Percentiles rank a stretch among this genome's conserved stretches.
phyloP scores from a whole-genome alignment of 2,329 filamentous ascomycete genomes.

The Fusarium sp. region DNA sequence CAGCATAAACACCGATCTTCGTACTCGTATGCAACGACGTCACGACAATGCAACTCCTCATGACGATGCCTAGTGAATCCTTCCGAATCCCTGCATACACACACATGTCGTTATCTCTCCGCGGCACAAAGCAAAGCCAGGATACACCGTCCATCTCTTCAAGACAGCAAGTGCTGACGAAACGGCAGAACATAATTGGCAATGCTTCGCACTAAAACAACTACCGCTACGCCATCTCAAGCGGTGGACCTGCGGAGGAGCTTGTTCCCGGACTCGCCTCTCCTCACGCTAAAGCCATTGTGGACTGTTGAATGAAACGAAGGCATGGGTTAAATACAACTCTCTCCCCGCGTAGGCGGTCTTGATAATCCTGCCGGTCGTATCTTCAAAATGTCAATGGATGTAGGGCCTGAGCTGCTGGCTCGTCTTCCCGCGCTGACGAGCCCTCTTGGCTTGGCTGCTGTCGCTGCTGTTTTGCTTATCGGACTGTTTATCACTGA shows the following conservation, averaged over 20 bases:
- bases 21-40: not conserved
- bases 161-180: not conserved
- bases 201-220: not conserved
- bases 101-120: not conserved
- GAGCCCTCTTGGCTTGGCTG: slow-evolving; percentile 25
- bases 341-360: not conserved
- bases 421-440: slow-evolving; percentile 16
- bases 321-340: slow-evolving; percentile 10
- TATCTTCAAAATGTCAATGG: slow-evolving; percentile 1
- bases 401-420: slow-evolving; percentile 14
- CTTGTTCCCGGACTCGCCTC: not conserved
- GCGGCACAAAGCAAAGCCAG: not conserved
- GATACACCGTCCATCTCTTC: not conserved
- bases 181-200: not conserved
- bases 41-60: not conserved
- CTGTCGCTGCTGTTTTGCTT: not conserved
- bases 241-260: not conserved
- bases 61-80: not conserved
- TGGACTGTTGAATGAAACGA: not conserved
- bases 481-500: slow-evolving; percentile 36
- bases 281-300: not conserved
- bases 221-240: not conserved
- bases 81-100: not conserved
- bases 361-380: too few species aligned
- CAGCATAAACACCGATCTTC: not conserved